A percentile compares a stretch with the other conserved stretches of the same genome.
Conservation (phyloP, 176 grass and related monocot species). For the Rhynchospora tenuis region DNA sequence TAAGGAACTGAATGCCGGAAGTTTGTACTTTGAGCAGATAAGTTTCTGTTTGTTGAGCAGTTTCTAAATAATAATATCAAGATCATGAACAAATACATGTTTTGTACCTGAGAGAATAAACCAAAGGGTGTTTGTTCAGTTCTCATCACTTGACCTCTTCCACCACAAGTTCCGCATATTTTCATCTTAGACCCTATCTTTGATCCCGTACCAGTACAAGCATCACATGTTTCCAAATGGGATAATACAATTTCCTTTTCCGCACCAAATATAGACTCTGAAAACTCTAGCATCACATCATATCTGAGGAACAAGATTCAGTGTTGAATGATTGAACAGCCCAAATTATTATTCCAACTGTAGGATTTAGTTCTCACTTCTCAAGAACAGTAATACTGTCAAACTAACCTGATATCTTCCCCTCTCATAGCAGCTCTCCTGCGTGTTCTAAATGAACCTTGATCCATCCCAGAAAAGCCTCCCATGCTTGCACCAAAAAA, state of each 20-base stretch:
- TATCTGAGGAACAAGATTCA: constrained; percentile 47
- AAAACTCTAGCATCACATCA: constrained; percentile 85
- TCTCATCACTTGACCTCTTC: constrained; percentile 95
- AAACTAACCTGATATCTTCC: constrained; percentile 91
- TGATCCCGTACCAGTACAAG: constrained; percentile 79
- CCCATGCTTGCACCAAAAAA: constrained; percentile 98
- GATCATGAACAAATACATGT: constrained; percentile 15
- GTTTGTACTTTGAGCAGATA: neutral
- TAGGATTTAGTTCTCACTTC: constrained; percentile 7
- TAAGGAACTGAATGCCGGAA: constrained; percentile 4
- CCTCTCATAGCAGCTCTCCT: constrained; percentile 65
- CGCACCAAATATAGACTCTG: constrained; percentile 88
- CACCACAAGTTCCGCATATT: constrained; percentile 91
- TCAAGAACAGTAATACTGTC: neutral
- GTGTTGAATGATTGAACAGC: constrained; percentile 1
- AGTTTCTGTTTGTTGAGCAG: neutral
- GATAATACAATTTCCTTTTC: constrained; percentile 95
- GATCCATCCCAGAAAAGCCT: constrained; percentile 85
- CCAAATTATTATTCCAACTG: neutral
- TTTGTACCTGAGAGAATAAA: constrained; percentile 88
- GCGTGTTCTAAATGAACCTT: constrained; percentile 65
- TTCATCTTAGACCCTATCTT: constrained; percentile 82
- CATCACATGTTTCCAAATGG: constrained; percentile 93
- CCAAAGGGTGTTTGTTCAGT: constrained; percentile 98
- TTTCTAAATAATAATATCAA: neutral